phyloP scores from a whole-genome alignment of 2,329 filamentous ascomycete species.

The Neonectria faginata region DNA sequence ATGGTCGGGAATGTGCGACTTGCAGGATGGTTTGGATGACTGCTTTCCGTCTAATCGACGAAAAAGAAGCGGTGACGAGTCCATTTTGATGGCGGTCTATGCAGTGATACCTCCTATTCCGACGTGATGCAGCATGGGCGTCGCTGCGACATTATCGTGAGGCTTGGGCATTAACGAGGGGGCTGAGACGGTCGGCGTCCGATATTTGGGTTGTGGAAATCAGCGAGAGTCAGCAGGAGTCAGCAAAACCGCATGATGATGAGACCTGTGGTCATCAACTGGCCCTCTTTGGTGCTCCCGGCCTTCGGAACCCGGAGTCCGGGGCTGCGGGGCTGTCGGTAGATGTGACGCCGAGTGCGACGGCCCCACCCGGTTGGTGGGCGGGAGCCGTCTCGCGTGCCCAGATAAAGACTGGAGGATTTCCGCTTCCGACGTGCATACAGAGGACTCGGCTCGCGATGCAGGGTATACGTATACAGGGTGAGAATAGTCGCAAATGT shows the following conservation, averaged over 20 bases:
- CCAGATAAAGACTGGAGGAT: constrained; percentile 6
- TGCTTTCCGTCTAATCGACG: constrained; percentile 1
- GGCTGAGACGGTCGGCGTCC: constrained; percentile 13
- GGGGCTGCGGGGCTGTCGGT: not conserved
- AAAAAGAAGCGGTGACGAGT: constrained; percentile 28
- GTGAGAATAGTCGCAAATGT: constrained; percentile 5
- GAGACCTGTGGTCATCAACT: not conserved
- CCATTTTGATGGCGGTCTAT: constrained; percentile 34
- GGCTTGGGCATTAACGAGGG: constrained; percentile 1
- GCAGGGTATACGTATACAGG: constrained; percentile 23
- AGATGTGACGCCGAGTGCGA: not conserved
- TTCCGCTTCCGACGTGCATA: constrained; percentile 10
- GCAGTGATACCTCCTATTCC: constrained; percentile 34
- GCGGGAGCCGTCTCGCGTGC: constrained; percentile 22
- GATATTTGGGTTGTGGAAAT: not conserved
- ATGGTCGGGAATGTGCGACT: constrained; percentile 27
- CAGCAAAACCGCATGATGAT: not conserved
- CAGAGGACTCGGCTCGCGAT: constrained; percentile 1
- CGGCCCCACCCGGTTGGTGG: constrained; percentile 4
- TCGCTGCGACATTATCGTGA: constrained; percentile 24
- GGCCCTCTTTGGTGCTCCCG: not conserved
- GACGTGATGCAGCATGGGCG: constrained; percentile 16
- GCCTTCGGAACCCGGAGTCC: constrained; percentile 26
- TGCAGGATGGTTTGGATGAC: constrained; percentile 16
- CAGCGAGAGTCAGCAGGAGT: not conserved